A percentile compares a stretch with the other conserved stretches of the same genome.
Conservation (phyloP, 495 filamentous ascomycete genomes). For the Annulohypoxylon maeteangense region DNA sequence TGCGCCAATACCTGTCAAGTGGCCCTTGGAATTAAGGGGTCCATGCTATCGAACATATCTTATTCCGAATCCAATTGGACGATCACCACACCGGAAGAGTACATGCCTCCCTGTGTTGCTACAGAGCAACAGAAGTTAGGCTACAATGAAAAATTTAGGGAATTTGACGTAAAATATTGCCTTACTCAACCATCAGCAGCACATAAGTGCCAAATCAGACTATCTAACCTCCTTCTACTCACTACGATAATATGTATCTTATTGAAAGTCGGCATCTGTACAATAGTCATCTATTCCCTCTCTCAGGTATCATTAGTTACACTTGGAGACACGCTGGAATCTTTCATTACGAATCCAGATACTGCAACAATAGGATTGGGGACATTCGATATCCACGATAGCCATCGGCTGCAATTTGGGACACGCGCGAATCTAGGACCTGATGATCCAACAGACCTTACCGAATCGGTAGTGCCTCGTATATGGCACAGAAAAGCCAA, state of each 20-base stretch:
- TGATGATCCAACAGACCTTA: neutral
- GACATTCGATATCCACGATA: constrained; percentile 19
- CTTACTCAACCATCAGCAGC: neutral
- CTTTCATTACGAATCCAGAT: constrained; percentile 35
- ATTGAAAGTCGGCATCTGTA: neutral
- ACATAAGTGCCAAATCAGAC: constrained; percentile 15
- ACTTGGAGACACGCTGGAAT: constrained; percentile 27
- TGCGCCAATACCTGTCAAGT: neutral
- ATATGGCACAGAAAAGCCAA: neutral
- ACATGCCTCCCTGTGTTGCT: neutral
- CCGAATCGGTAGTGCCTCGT: neutral
- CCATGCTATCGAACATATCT: neutral
- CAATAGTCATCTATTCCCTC: neutral
- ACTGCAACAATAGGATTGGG: constrained; percentile 17
- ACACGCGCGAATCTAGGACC: neutral
- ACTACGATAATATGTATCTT: constrained; percentile 13
- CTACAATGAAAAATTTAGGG: neutral
- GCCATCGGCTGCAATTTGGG: constrained; percentile 11
- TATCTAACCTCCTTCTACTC: constrained; percentile 17
- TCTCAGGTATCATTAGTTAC: constrained; percentile 15
- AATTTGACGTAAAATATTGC: constrained; percentile 8
- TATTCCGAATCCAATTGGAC: neutral
- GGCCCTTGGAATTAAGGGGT: neutral
- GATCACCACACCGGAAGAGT: neutral
- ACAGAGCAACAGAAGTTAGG: neutral